Conservation (phyloP, 2,329 filamentous ascomycete species). For the Penicillium nordicum region DNA sequence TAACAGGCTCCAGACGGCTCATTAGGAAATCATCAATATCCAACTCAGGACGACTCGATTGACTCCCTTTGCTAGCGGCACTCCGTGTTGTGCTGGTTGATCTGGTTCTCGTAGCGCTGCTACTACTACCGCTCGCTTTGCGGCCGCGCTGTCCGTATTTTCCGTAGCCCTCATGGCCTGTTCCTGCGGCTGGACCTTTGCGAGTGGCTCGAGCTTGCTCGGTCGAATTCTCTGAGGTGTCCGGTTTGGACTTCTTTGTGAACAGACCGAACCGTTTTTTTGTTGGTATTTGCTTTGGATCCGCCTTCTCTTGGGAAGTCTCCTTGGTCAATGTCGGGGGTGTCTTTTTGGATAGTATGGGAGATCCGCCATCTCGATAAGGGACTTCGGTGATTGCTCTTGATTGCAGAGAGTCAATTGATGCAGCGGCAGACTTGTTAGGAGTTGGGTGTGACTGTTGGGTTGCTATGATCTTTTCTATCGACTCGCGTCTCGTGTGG, state of each 20-base stretch:
- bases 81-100: slow-evolving; percentile 43
- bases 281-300: slow-evolving; percentile 32
- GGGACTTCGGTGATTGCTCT: slow-evolving; percentile 32
- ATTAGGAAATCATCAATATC: slow-evolving; percentile 50
- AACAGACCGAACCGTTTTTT: slow-evolving; percentile 75
- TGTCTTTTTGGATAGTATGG: slow-evolving; percentile 28
- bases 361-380: slow-evolving; percentile 33
- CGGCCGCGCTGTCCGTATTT: slow-evolving; percentile 47
- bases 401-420: slow-evolving; percentile 40
- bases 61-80: slow-evolving; percentile 41
- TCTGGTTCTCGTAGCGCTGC: slow-evolving; percentile 38
- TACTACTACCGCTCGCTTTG: slow-evolving; percentile 42
- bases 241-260: slow-evolving; percentile 65
- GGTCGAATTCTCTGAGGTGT: slow-evolving; percentile 46
- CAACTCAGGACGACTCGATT: slow-evolving; percentile 39
- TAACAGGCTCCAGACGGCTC: slow-evolving; percentile 48
- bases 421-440: slow-evolving; percentile 35
- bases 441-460: slow-evolving; percentile 27
- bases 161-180: slow-evolving; percentile 72
- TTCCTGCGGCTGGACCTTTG: slow-evolving; percentile 86
- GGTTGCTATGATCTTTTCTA: slow-evolving; percentile 41
- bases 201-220: slow-evolving; percentile 58
- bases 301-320: slow-evolving; percentile 26
- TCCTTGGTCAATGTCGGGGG: slow-evolving; percentile 39
- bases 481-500: slow-evolving; percentile 52